These are phyloP conservation scores for Incumbomyces lentus DNA, from an alignment of 2,329 filamentous ascomycete genomes.

Conservation along the genomic window DNA sequence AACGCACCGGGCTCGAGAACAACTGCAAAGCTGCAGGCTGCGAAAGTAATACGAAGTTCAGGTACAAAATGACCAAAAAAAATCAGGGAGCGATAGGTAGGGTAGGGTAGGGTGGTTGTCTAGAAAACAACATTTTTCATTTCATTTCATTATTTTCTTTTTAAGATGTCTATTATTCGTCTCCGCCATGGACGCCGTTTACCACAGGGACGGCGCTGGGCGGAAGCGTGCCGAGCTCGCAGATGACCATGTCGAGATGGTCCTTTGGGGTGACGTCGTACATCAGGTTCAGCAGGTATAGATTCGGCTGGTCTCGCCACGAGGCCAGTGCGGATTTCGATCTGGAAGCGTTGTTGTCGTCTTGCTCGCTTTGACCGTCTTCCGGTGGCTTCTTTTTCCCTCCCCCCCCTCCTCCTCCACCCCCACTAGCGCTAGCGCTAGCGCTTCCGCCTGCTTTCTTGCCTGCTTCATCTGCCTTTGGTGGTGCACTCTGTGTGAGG, in stretches of 20 bases:
- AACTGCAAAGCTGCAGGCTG: too few relatives aligned
- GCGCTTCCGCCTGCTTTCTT: conserved; percentile 7
- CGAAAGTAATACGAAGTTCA: too few relatives aligned
- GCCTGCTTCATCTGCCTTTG: conserved; percentile 10
- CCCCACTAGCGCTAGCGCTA: conserved; percentile 26
- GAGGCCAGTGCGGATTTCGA: conserved; percentile 31
- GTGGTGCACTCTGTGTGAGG: conserved; percentile 23
- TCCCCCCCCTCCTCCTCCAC: background rate
- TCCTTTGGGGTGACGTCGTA: conserved; percentile 87
- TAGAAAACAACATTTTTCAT: too few relatives aligned
- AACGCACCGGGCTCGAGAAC: too few relatives aligned
- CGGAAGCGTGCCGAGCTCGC: conserved; percentile 78
- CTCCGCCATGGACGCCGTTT: conserved; percentile 23
- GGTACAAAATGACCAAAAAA: too few relatives aligned
- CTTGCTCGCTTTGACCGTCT: conserved; percentile 15
- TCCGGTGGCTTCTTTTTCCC: conserved; percentile 13
- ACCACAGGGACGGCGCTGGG: conserved; percentile 72
- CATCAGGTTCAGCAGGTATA: conserved; percentile 63
- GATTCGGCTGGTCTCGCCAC: conserved; percentile 48
- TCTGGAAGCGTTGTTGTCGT: conserved; percentile 15
- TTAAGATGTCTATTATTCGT: too few relatives aligned
- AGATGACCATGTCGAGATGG: conserved; percentile 80
- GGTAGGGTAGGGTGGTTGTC: too few relatives aligned
- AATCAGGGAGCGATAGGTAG: too few relatives aligned
- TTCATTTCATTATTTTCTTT: too few relatives aligned